Base-by-base conservation (phyloP, 192 early-diverging fungal species). In the Linderina pennispora region DNA sequence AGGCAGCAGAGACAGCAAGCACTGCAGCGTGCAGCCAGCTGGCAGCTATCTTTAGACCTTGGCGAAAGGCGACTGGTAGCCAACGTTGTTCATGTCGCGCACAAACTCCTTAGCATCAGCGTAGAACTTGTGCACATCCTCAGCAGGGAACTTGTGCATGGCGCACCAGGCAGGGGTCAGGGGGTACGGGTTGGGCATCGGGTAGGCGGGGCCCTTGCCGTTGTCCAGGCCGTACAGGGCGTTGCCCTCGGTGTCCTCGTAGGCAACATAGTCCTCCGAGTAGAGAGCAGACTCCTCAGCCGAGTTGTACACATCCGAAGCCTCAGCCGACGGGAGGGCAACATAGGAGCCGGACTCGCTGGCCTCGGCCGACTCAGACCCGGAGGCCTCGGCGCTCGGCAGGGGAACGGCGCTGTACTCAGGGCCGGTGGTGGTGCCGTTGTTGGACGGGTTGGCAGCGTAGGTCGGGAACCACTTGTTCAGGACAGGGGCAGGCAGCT, bases 391-490 rank as follows among this genome's bases (percentile, higher is more conserved):
- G 21, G 50, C 40, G n/a, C n/a, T n/a, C n/a, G n/a, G n/a, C n/a
- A n/a, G n/a, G n/a, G n/a, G n/a, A n/a, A n/a, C n/a, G 9, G 52
- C 23, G 41, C 42, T 58, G 38, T 42, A 25, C 6, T 31, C 11
- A n/a, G n/a, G n/a, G 28, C 6, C 6, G 28, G 28, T 31, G 53
- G 24, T 51, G 40, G 52, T 43, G 31, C 31, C 35, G 55, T 48
- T 45, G n/a, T n/a, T n/a, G n/a, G n/a, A n/a, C n/a, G n/a, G n/a
- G 36, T 33, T 31, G 53, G 45, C 13, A 31, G 37, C 42, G 53
- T 55, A 55, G 16, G 33, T 45, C 22, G 68, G 68, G 68, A 72
- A 73, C 62, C 62, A 73, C 58, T 73, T 73, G 54, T 50, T 36
- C 23, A 65, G 62, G 36, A 73, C 23, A 15, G 35, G 36, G 4